Evolutionary conservation across 352 stramenopile genomes (phyloP).

Genomic region (Pythium phragmiticola): DNA sequence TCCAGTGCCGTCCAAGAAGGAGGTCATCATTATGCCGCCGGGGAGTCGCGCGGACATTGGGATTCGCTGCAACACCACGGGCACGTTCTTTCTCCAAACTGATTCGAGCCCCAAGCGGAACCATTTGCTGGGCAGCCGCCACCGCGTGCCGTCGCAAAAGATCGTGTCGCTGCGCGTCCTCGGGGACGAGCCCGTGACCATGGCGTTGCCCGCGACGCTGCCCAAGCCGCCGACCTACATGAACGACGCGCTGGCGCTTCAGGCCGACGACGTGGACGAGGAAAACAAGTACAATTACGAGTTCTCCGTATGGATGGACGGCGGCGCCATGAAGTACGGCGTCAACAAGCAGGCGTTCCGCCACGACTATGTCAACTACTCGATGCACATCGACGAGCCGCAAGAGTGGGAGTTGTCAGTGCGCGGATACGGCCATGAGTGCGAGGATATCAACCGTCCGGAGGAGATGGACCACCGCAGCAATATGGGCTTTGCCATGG

Average conservation of each 20-base stretch:
- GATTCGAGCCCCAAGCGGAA: constrained; percentile 59
- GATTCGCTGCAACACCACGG: constrained; percentile 42
- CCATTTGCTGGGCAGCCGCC: constrained; percentile 58
- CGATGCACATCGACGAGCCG: constrained; percentile 64
- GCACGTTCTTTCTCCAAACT: constrained; percentile 66
- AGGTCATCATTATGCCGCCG: constrained; percentile 61
- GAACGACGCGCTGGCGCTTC: constrained; percentile 30
- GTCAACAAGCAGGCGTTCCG: constrained; percentile 61
- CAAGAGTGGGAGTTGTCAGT: constrained; percentile 70
- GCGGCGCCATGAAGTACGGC: constrained; percentile 41
- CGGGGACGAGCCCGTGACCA: constrained; percentile 29
- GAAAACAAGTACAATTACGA: constrained; percentile 74
- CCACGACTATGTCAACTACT: constrained; percentile 52
- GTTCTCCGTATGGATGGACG: constrained; percentile 73
- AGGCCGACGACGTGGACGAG: constrained; percentile 7
- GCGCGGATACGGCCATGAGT: constrained; percentile 45
- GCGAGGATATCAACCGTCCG: constrained; percentile 35
- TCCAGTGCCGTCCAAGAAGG: constrained; percentile 35
- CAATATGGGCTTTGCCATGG: constrained; percentile 33
- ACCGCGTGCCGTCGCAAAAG: constrained; percentile 66
- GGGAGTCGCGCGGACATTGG: constrained; percentile 66
- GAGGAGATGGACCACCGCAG: constrained; percentile 22
- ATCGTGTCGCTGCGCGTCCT: constrained; percentile 57
- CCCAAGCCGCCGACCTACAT: constrained; percentile 64
- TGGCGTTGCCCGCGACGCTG: constrained; percentile 36